Evolutionary conservation across 2,329 filamentous ascomycete species (phyloP), one percentile per base, ranked within the genome.

Genomic region (Endoconidiophora polonica): DNA sequence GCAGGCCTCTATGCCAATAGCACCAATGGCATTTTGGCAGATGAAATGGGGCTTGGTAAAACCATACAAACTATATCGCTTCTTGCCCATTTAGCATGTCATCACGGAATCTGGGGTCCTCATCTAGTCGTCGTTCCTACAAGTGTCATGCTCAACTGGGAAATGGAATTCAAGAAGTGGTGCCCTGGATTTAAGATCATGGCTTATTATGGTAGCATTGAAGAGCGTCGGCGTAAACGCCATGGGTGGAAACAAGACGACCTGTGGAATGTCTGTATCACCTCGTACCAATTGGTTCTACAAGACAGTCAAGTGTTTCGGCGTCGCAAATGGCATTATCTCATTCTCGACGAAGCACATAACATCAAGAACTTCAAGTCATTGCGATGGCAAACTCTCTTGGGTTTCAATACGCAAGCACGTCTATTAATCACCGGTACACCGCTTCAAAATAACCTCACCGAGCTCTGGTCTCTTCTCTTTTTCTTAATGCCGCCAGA

Each of bases 331-430:
- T 98, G 93, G 93, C 88, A 96, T 61, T 98, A 96, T 64, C 86
- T 98, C 76, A 88, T 98, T 55, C 76, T 98, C 1, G 91, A 98
- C 58, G 91, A 98, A 67, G 91, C 93, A 0, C 91, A 98, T 68
- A 96, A 98, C 66, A 98, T 98, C 72, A 96, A 98, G 61, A 98
- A 98, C 65, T 98, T 96, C 71, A 88, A 94, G 60, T 95, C 90
- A 1, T 88, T 95, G 63, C 74, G 90, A 55, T 98, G 91, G 88
- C 91, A 96, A 63, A 90, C 87, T 0, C 74, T 98, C 55, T 76
- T 98, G 20, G 91, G 84, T 0, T 93, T 98, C 67, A 90, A 93
- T 58, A 96, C 91, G 0, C 80, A 83, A 55, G 81, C 88, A 24
- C 78, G 91, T 33, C 74, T 98, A 9, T 68, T 98, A 0, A 72